These are phyloP conservation scores for Hypoxylon sp. DNA, from an alignment of 2,329 filamentous ascomycete species.

Conservation along the genomic window DNA sequence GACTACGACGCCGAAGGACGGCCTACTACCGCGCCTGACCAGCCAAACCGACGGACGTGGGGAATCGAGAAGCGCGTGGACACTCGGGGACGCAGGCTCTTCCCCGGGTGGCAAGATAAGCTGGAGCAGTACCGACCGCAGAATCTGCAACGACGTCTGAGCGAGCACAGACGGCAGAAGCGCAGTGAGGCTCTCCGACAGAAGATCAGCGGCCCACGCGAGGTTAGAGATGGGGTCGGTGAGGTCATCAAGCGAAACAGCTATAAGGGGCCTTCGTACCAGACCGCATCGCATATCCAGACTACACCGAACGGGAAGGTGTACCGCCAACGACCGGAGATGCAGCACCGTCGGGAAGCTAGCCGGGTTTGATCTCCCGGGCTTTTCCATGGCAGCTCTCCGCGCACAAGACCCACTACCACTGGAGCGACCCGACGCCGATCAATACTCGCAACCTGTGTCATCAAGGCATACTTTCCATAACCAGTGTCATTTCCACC, in stretches of 20 bases:
- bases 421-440: background rate
- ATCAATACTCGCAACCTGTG: background rate
- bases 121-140: slow-evolving; percentile 63
- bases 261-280: slow-evolving; percentile 53
- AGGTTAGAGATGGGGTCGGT: slow-evolving; percentile 69
- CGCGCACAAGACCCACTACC: background rate
- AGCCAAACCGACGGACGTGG: slow-evolving; percentile 45
- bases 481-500: background rate
- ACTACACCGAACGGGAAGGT: slow-evolving; percentile 21
- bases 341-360: slow-evolving; percentile 18
- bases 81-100: slow-evolving; percentile 49
- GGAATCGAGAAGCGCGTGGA: slow-evolving; percentile 50
- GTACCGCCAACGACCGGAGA: slow-evolving; percentile 16
- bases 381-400: background rate
- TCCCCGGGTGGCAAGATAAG: slow-evolving; percentile 58
- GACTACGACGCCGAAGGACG: slow-evolving; percentile 45
- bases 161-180: slow-evolving; percentile 69
- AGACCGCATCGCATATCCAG: slow-evolving; percentile 33
- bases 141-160: slow-evolving; percentile 66
- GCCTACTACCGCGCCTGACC: slow-evolving; percentile 54
- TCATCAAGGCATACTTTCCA: background rate
- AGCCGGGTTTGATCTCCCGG: slow-evolving; percentile 17
- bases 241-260: slow-evolving; percentile 65
- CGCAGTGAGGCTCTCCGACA: slow-evolving; percentile 67
- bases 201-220: slow-evolving; percentile 70